phyloP scores from a whole-genome alignment of 1,284 basidiomycete species.

The Tremellales sp. region DNA sequence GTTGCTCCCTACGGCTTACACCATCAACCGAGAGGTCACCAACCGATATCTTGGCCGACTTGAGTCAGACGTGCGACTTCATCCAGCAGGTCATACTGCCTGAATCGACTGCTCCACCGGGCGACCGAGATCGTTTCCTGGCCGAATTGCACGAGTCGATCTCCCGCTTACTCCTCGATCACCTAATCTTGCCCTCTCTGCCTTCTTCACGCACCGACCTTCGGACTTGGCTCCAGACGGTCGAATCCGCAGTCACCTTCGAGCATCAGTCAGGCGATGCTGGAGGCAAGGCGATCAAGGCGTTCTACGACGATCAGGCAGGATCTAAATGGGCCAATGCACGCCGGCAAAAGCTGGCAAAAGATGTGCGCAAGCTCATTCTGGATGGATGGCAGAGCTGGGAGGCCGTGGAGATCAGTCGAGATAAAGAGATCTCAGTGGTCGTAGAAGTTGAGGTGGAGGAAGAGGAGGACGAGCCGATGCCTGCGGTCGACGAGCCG shows the following conservation, averaged over 20 bases:
- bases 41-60: constrained; percentile 10
- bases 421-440: constrained; percentile 9
- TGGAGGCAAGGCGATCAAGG: constrained; percentile 6
- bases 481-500: not conserved
- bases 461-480: not conserved
- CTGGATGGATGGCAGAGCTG: constrained; percentile 17
- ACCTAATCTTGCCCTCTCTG: constrained; percentile 62
- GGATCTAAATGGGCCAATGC: constrained; percentile 39
- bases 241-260: constrained; percentile 57
- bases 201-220: constrained; percentile 52
- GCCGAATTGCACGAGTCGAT: constrained; percentile 3
- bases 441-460: constrained; percentile 32
- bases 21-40: not conserved
- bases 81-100: constrained; percentile 13
- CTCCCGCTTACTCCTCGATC: constrained; percentile 55
- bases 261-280: constrained; percentile 50
- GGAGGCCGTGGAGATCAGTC: constrained; percentile 11
- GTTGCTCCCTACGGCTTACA: constrained; percentile 7
- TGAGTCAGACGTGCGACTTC: constrained; percentile 19
- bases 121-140: constrained; percentile 16
- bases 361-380: constrained; percentile 14
- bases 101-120: not conserved
- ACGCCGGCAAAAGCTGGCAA: constrained; percentile 11
- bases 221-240: constrained; percentile 49
- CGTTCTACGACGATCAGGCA: constrained; percentile 52